Conservation (phyloP, 2,329 filamentous ascomycete species). For the Hypoxylon sp. region DNA sequence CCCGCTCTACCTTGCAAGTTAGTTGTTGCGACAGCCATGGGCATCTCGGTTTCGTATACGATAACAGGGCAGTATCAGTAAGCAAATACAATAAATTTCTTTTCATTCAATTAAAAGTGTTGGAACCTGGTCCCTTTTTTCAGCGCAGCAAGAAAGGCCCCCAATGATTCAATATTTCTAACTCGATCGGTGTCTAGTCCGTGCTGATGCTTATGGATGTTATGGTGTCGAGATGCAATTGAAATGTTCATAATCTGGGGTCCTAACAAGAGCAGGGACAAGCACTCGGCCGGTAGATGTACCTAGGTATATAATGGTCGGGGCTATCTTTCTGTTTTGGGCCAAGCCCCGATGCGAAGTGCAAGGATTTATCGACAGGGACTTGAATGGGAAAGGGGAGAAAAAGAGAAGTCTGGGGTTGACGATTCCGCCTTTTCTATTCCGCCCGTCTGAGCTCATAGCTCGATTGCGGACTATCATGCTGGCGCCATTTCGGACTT, state of each 20-base stretch:
- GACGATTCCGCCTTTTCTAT: constrained; percentile 30
- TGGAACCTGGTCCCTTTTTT: background rate
- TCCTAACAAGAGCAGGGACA: constrained; percentile 11
- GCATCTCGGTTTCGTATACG: constrained; percentile 7
- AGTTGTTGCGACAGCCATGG: background rate
- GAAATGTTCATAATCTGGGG: constrained; percentile 32
- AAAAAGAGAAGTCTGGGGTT: constrained; percentile 36
- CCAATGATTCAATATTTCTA: constrained; percentile 29
- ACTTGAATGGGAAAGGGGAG: constrained; percentile 35
- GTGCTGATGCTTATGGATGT: constrained; percentile 15
- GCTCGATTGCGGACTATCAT: background rate
- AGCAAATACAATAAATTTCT: constrained; percentile 1
- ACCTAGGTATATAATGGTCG: too few relatives aligned
- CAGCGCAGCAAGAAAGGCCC: background rate
- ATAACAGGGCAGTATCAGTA: background rate
- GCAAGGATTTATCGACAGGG: constrained; percentile 21
- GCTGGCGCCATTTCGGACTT: constrained; percentile 14
- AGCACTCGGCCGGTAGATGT: constrained; percentile 27
- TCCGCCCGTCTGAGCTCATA: background rate
- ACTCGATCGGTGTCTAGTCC: constrained; percentile 25
- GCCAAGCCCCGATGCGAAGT: constrained; percentile 33
- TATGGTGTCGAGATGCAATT: constrained; percentile 19
- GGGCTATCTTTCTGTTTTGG: constrained; percentile 27
- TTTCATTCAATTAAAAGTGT: background rate
- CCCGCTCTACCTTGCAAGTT: constrained; percentile 8